A percentile compares a stretch with the other conserved stretches of the same genome.
Evolutionary conservation across 129 eudicot genomes (phyloP).

Genomic region (Smallanthus sonchifolius): DNA sequence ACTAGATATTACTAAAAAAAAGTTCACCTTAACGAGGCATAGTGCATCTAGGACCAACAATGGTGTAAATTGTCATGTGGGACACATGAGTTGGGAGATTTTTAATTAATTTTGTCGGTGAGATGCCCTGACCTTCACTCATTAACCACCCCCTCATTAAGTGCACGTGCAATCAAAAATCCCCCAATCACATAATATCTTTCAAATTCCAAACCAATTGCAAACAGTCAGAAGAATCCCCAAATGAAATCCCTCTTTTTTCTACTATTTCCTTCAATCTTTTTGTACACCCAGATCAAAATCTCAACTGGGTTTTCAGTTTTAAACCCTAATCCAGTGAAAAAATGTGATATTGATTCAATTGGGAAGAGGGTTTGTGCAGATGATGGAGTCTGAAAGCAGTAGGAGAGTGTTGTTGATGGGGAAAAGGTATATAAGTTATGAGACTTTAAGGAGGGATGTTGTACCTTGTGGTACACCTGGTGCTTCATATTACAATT

Average conservation of each 20-base stretch:
- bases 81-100: constrained; percentile 8
- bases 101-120: neutral
- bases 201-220: neutral
- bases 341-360: constrained; percentile 28
- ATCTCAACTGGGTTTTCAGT: constrained; percentile 29
- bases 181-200: constrained; percentile 5
- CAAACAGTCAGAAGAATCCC: neutral
- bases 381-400: constrained; percentile 48
- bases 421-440: constrained; percentile 59
- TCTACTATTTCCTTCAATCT: constrained; percentile 15
- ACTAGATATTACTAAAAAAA: no score
- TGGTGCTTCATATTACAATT: constrained; percentile 83
- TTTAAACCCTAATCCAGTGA: constrained; percentile 11
- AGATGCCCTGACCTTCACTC: constrained; percentile 19
- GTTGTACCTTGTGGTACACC: constrained; percentile 72
- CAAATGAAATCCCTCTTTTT: constrained; percentile 18
- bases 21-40: no score
- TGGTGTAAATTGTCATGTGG: neutral
- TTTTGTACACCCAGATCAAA: constrained; percentile 10
- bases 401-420: constrained; percentile 53
- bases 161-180: neutral
- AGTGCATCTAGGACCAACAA: no score
- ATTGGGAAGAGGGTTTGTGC: constrained; percentile 37
- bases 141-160: constrained; percentile 25
- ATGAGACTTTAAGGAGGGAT: constrained; percentile 70